Evolutionary conservation across 2,329 filamentous ascomycete genomes (phyloP), one percentile per base, ranked within the genome.

Genomic region (Fusarium armeniacum): DNA sequence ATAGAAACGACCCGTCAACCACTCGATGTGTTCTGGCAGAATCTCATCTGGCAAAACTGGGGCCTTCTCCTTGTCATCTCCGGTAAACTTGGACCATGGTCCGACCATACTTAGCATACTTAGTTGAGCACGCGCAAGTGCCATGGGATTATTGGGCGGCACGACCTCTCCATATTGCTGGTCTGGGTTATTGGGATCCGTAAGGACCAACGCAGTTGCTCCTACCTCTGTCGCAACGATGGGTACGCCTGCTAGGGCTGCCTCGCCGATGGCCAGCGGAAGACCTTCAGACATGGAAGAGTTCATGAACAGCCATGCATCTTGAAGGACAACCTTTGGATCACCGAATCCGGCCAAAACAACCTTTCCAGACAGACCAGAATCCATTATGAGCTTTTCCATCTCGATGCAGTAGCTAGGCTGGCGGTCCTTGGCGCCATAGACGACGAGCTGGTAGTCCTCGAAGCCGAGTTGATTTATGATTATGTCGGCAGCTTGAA

Each of bases 231-330:
- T 71, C 1, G 68, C 68, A n/a, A 71, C 68, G 16, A 71, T 71
- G 1, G 68, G 68, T 40, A 71, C 57, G 4, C 68, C 68, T 5
- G 68, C 67, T 20, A 71, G 40, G 12, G 68, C 68, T 12, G 68
- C 68, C 24, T 70, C 68, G 4, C 68, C 68, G 8, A 71, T 71
- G 6, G 68, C 68, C n/a, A 71, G 43, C 1, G 68, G 68, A 11
- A 71, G 53, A 40, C 68, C 68, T 32, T 71, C 68, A 1, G 68
- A 71, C 35, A 70, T 71, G 8, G 67, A 71, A 5, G 68, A 71
- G 54, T 71, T 71, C 68, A 71, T 70, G 13, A 71, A 71, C 16
- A 71, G 50, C 68, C 68, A 71, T 4, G 69, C 67, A n/a, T 71
- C 69, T 40, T 71, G 62, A 3, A 71, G 57, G 0, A 71, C 67